Conservation (phyloP, 2,329 filamentous ascomycete species). For the Penicillium sp. region DNA sequence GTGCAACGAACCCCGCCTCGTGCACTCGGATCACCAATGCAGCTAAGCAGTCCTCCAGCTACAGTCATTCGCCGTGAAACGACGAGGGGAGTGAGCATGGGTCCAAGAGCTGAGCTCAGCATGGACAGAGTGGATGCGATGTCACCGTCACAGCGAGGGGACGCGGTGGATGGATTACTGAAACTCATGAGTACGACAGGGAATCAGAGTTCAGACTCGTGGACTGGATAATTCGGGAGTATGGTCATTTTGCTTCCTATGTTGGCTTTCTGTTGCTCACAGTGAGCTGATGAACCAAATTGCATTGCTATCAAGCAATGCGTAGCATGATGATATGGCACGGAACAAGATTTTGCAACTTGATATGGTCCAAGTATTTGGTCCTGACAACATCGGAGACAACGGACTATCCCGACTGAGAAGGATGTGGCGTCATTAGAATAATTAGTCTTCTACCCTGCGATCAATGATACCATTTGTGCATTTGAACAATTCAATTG, state of each 20-base stretch:
- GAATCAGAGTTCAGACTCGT: constrained; percentile 25
- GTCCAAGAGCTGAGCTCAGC: constrained; percentile 9
- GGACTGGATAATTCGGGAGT: constrained; percentile 19
- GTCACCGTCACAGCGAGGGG: constrained; percentile 35
- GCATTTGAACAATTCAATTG: not conserved
- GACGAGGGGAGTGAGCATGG: constrained; percentile 14
- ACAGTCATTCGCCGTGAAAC: constrained; percentile 25
- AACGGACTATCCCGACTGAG: constrained; percentile 4
- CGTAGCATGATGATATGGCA: not conserved
- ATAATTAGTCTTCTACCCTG: constrained; percentile 11
- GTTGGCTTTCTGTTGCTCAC: not conserved
- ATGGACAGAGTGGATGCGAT: not conserved
- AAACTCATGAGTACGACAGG: constrained; percentile 41
- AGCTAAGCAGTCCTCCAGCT: constrained; percentile 37
- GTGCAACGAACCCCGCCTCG: constrained; percentile 20
- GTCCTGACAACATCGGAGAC: not conserved
- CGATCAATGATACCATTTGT: constrained; percentile 28
- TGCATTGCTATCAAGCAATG: not conserved
- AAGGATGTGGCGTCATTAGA: constrained; percentile 14
- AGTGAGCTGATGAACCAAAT: not conserved
- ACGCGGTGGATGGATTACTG: constrained; percentile 41
- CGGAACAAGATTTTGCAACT: not conserved
- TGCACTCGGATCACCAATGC: constrained; percentile 33
- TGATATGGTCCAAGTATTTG: not conserved
- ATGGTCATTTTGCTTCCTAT: not conserved